Conservation (phyloP, 2,329 filamentous ascomycete genomes). For the Colletotrichum tamarilloi region DNA sequence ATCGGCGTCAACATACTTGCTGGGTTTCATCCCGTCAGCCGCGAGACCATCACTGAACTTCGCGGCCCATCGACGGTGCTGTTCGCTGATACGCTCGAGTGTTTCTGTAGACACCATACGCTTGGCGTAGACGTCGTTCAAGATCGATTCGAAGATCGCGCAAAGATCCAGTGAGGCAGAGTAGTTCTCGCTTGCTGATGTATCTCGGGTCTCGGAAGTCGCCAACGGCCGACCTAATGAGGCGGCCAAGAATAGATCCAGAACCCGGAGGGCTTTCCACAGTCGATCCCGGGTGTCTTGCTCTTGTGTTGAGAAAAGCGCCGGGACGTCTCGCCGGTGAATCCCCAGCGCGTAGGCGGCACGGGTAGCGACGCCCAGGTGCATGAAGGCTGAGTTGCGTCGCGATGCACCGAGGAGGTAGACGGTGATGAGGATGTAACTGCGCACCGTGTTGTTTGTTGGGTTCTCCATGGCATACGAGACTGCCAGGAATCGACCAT, state of each 20-base stretch:
- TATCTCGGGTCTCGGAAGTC: constrained; percentile 43
- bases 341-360: constrained; percentile 50
- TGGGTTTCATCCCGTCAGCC: constrained; percentile 35
- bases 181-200: constrained; percentile 36
- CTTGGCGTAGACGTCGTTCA: constrained; percentile 48
- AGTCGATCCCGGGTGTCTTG: constrained; percentile 42
- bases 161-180: constrained; percentile 47
- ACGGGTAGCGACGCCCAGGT: constrained; percentile 49
- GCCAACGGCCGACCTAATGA: constrained; percentile 47
- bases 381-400: constrained; percentile 51
- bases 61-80: constrained; percentile 42
- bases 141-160: constrained; percentile 49
- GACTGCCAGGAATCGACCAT: constrained; percentile 47
- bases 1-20: constrained; percentile 25
- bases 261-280: constrained; percentile 47
- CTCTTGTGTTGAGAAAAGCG: constrained; percentile 41
- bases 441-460: constrained; percentile 46
- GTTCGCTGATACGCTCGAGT: constrained; percentile 41
- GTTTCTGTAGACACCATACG: constrained; percentile 42
- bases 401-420: constrained; percentile 49
- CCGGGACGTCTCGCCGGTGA: constrained; percentile 43
- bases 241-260: constrained; percentile 48
- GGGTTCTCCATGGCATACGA: constrained; percentile 49
- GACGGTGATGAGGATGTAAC: constrained; percentile 48
- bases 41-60: constrained; percentile 36